Evolutionary conservation across 768 basidiomycete genomes (phyloP).

Genomic region (Tulasnella sp.): DNA sequence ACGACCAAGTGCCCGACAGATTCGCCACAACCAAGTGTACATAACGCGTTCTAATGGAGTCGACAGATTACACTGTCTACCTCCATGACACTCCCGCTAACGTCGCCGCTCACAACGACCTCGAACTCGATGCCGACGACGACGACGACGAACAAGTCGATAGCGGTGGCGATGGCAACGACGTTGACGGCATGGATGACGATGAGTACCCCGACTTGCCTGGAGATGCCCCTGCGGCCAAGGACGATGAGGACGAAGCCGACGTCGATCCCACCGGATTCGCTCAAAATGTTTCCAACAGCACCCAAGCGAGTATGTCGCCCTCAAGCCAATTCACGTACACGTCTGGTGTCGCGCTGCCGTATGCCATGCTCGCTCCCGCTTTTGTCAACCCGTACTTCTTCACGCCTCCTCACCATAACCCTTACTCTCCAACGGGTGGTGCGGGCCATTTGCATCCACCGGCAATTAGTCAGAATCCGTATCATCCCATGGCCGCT

Average conservation of each 20-base stretch:
- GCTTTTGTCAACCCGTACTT: slow-evolving; percentile 11
- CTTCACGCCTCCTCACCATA: slow-evolving; percentile 12
- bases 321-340: no score
- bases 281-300: neutral
- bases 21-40: slow-evolving; percentile 10
- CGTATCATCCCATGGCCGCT: slow-evolving; percentile 6
- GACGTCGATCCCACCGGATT: neutral
- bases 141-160: slow-evolving; percentile 14
- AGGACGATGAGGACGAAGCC: neutral
- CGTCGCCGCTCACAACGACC: neutral
- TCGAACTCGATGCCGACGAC: neutral
- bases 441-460: slow-evolving; percentile 10
- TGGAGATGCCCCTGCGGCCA: neutral
- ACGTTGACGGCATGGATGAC: neutral
- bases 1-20: neutral
- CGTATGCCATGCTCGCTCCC: slow-evolving; percentile 1
- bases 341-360: neutral
- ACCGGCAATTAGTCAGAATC: slow-evolving; percentile 4
- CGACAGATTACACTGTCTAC: neutral
- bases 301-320: neutral
- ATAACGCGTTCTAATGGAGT: slow-evolving; percentile 3
- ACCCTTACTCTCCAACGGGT: slow-evolving; percentile 9
- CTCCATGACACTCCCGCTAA: neutral
- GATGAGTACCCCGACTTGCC: neutral
- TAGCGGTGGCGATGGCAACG: slow-evolving; percentile 8